phyloP scores from a whole-genome alignment of 2,329 filamentous ascomycete genomes.

The Pyrenochaeta sp. region DNA sequence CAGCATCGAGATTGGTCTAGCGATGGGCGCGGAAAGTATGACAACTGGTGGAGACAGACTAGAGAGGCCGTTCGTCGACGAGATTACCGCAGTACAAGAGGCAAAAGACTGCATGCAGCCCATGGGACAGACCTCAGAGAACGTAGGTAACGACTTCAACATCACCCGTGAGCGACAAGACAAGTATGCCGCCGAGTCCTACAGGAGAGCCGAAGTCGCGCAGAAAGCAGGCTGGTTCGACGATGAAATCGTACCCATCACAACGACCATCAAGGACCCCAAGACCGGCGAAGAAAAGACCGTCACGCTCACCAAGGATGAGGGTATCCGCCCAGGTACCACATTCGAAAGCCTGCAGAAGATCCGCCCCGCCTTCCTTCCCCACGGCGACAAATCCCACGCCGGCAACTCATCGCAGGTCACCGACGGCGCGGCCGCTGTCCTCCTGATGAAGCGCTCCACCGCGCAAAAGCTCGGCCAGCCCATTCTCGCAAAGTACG shows the following conservation, averaged over 20 bases:
- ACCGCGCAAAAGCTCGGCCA: constrained; percentile 86
- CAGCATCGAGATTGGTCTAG: constrained; percentile 86
- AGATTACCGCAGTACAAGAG: constrained; percentile 78
- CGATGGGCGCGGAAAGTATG: constrained; percentile 91
- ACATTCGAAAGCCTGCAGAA: constrained; percentile 83
- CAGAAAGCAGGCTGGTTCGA: constrained; percentile 92
- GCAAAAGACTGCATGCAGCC: constrained; percentile 87
- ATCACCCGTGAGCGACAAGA: constrained; percentile 84
- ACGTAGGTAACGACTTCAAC: constrained; percentile 90
- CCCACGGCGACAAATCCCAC: constrained; percentile 85
- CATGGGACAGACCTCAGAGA: constrained; percentile 98
- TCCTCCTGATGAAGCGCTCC: constrained; percentile 93
- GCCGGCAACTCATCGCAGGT: constrained; percentile 95
- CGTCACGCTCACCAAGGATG: constrained; percentile 83
- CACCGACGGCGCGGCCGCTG: constrained; percentile 89
- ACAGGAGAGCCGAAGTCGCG: constrained; percentile 83
- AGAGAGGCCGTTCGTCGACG: constrained; percentile 77
- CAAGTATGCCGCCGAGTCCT: constrained; percentile 85
- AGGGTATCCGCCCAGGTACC: constrained; percentile 90
- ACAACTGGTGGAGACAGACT: constrained; percentile 74
- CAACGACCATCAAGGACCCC: constrained; percentile 80
- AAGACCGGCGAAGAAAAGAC: constrained; percentile 80
- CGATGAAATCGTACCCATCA: constrained; percentile 93
- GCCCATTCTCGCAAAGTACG: constrained; percentile 93
- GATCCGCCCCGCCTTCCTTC: constrained; percentile 88